phyloP scores from a whole-genome alignment of 495 filamentous ascomycete genomes.

The Arthonia radiata region DNA sequence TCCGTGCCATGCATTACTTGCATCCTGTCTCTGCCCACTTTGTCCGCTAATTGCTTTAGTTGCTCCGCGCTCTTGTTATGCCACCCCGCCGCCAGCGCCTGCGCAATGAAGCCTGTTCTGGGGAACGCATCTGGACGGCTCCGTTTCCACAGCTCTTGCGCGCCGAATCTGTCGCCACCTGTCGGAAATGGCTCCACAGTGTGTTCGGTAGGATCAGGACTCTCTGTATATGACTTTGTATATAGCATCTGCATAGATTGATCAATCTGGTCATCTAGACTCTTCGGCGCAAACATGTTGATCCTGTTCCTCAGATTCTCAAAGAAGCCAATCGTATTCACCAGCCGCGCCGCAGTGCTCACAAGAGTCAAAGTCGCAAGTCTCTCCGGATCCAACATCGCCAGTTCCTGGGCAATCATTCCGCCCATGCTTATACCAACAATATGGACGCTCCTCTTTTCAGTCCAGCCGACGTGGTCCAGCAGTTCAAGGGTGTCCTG shows the following conservation, averaged over 20 bases:
- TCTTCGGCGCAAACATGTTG: constrained; percentile 35
- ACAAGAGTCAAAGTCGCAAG: constrained; percentile 41
- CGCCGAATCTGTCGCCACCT: constrained; percentile 57
- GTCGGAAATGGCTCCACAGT: constrained; percentile 29
- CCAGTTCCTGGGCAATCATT: constrained; percentile 75
- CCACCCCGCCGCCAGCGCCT: constrained; percentile 56
- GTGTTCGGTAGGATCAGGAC: constrained; percentile 30
- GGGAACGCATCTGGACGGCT: constrained; percentile 25
- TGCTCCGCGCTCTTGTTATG: constrained; percentile 45
- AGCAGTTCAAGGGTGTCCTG: constrained; percentile 43
- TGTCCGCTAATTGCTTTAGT: constrained; percentile 33
- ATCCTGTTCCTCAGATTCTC: constrained; percentile 45
- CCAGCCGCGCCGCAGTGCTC: constrained; percentile 46
- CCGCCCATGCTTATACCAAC: constrained; percentile 57
- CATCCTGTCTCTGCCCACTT: constrained; percentile 46
- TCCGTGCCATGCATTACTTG: constrained; percentile 44
- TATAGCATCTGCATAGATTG: constrained; percentile 34
- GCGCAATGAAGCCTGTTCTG: constrained; percentile 43
- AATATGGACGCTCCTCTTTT: constrained; percentile 33
- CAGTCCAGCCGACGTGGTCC: constrained; percentile 43
- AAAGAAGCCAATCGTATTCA: constrained; percentile 32
- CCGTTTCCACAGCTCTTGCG: constrained; percentile 47
- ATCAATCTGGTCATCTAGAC: constrained; percentile 29
- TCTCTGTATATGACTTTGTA: constrained; percentile 28
- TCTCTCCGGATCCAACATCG: constrained; percentile 31